Evolutionary conservation across 1,139 yeast species (phyloP).

Genomic region (Sugiyamaella grinbergsii): DNA sequence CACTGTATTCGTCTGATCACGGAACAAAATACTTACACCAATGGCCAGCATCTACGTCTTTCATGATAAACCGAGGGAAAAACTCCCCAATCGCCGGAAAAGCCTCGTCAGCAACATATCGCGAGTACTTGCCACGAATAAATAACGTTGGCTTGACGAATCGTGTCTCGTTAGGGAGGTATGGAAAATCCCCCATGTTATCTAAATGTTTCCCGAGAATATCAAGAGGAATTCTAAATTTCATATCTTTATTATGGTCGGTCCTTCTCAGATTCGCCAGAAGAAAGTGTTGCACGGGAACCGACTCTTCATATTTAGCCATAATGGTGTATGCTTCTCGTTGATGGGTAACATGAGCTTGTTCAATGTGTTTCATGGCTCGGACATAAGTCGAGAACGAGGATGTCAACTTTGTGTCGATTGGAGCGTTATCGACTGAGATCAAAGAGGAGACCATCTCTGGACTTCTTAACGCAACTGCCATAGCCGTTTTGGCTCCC

Average conservation of each 20-base stretch:
- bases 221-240: conserved; percentile 67
- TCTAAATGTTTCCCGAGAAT: conserved; percentile 65
- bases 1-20: background rate
- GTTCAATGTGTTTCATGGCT: conserved; percentile 55
- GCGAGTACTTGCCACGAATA: conserved; percentile 74
- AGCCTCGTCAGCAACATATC: conserved; percentile 84
- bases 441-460: conserved; percentile 63
- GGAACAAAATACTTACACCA: conserved; percentile 55
- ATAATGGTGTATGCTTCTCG: conserved; percentile 71
- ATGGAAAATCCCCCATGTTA: conserved; percentile 78
- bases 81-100: conserved; percentile 72
- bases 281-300: conserved; percentile 73
- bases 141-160: conserved; percentile 77
- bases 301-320: conserved; percentile 60
- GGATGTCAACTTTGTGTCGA: conserved; percentile 59
- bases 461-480: conserved; percentile 71
- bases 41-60: conserved; percentile 83
- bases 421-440: conserved; percentile 89
- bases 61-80: conserved; percentile 76
- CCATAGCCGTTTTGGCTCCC: conserved; percentile 96
- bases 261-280: conserved; percentile 63
- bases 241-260: conserved; percentile 33
- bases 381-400: conserved; percentile 68
- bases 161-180: conserved; percentile 53
- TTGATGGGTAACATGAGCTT: conserved; percentile 50